These are phyloP conservation scores for Ustilago nuda DNA, from an alignment of 1,284 basidiomycete genomes.

Conservation along the genomic window DNA sequence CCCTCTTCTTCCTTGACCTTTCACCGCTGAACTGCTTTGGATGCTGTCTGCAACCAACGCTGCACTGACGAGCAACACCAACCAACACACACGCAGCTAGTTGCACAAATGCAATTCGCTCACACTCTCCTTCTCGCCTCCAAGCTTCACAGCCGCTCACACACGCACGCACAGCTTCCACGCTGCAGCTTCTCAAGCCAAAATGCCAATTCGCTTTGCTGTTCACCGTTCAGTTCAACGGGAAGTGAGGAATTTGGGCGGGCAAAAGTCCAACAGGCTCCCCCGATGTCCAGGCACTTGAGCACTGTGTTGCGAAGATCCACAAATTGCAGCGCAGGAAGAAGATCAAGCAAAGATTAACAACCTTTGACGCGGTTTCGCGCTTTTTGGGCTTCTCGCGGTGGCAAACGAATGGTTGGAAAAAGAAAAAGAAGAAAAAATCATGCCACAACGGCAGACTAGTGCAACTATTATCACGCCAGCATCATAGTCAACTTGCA, in stretches of 20 bases:
- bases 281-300: slow-evolving; percentile 1
- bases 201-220: neutral
- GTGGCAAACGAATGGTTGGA: no score
- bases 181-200: neutral
- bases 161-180: slow-evolving; percentile 4
- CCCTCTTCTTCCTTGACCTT: neutral
- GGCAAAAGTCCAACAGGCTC: slow-evolving; percentile 5
- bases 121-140: neutral
- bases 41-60: neutral
- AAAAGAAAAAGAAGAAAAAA: no score
- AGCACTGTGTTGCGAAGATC: slow-evolving; percentile 9
- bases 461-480: neutral
- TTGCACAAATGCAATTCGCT: neutral
- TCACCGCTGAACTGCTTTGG: neutral
- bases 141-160: neutral
- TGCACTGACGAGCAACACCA: slow-evolving; percentile 5
- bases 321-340: slow-evolving; percentile 4
- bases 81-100: neutral
- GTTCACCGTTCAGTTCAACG: slow-evolving; percentile 1
- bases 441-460: no score
- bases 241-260: slow-evolving; percentile 2
- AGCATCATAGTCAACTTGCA: neutral
- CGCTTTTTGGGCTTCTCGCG: slow-evolving; percentile 3
- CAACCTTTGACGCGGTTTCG: slow-evolving; percentile 13
- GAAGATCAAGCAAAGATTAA: slow-evolving; percentile 7